Conservation (phyloP, 805 yeast genomes). For the Candida loeiensis region DNA sequence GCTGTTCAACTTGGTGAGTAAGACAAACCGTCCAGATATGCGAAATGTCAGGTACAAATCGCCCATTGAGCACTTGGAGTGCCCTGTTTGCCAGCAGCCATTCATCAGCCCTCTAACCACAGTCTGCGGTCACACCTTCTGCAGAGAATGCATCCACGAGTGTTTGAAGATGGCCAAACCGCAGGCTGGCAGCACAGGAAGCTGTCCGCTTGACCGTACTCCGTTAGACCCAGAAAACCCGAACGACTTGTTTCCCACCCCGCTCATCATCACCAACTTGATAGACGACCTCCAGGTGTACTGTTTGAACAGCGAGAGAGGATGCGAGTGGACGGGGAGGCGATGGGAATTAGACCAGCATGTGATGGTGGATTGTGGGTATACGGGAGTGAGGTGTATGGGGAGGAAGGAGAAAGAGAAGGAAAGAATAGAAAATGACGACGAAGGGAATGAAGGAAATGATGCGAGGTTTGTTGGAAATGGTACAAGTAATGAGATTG, state of each 20-base stretch:
- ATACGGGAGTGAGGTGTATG: slow-evolving; percentile 34
- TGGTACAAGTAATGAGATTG: not conserved
- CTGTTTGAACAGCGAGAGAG: slow-evolving; percentile 51
- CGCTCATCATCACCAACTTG: slow-evolving; percentile 55
- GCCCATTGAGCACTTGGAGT: slow-evolving; percentile 29
- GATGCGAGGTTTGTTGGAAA: slow-evolving; percentile 12
- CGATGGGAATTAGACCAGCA: slow-evolving; percentile 59
- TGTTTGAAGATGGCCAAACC: slow-evolving; percentile 23
- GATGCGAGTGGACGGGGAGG: slow-evolving; percentile 55
- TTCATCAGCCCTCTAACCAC: slow-evolving; percentile 61
- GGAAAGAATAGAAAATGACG: slow-evolving; percentile 4
- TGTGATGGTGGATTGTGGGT: slow-evolving; percentile 32
- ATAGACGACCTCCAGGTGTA: slow-evolving; percentile 57
- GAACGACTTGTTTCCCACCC: slow-evolving; percentile 47
- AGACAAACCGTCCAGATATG: slow-evolving; percentile 24
- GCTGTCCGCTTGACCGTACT: slow-evolving; percentile 63
- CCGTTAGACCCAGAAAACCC: slow-evolving; percentile 33
- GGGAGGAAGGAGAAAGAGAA: slow-evolving; percentile 15
- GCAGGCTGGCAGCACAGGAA: slow-evolving; percentile 15
- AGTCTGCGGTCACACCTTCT: slow-evolving; percentile 20
- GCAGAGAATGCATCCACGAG: slow-evolving; percentile 16
- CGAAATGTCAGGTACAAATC: slow-evolving; percentile 29
- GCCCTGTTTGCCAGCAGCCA: slow-evolving; percentile 70
- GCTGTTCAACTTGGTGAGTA: slow-evolving; percentile 15
- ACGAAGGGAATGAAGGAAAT: slow-evolving; percentile 9